phyloP scores from a whole-genome alignment of 306 rosid genomes.

The Gastrolobium villosum region DNA sequence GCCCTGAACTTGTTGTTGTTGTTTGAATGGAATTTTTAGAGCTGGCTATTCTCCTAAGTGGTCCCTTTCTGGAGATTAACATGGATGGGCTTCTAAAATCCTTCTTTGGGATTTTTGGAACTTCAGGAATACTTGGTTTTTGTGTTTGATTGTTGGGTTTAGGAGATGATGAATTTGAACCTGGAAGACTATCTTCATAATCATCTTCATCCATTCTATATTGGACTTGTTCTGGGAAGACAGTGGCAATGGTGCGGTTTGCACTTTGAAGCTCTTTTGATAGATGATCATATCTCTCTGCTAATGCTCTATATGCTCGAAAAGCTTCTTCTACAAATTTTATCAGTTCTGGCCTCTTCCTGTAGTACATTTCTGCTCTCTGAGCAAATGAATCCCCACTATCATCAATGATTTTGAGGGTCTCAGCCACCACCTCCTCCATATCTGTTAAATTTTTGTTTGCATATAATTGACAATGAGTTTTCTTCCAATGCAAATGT shows the following conservation, averaged over 20 bases:
- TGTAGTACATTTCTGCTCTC: constrained; percentile 97
- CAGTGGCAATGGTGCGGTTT: constrained; percentile 84
- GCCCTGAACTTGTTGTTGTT: constrained; percentile 61
- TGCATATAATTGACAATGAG: constrained; percentile 18
- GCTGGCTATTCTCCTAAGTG: constrained; percentile 47
- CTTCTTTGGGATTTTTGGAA: constrained; percentile 62
- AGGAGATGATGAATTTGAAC: constrained; percentile 48
- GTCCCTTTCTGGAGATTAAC: constrained; percentile 60
- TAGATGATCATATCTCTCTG: constrained; percentile 81
- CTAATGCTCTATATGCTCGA: constrained; percentile 79
- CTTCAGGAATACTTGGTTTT: constrained; percentile 64
- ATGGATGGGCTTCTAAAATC: constrained; percentile 63
- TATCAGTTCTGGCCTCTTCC: constrained; percentile 81
- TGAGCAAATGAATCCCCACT: constrained; percentile 88
- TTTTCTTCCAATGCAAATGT: constrained; percentile 7
- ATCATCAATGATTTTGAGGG: constrained; percentile 73
- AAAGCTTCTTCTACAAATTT: constrained; percentile 78
- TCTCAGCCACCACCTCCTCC: constrained; percentile 75
- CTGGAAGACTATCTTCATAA: constrained; percentile 53
- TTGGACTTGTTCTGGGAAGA: constrained; percentile 77
- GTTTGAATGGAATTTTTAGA: constrained; percentile 45
- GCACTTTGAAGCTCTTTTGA: constrained; percentile 90
- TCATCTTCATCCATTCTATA: constrained; percentile 75
- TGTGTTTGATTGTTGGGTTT: constrained; percentile 42
- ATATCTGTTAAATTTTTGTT: constrained; percentile 65